Evolutionary conservation across 2,329 filamentous ascomycete species (phyloP), one percentile per base, ranked within the genome.

Genomic region (Calonectria pseudoturangicola): DNA sequence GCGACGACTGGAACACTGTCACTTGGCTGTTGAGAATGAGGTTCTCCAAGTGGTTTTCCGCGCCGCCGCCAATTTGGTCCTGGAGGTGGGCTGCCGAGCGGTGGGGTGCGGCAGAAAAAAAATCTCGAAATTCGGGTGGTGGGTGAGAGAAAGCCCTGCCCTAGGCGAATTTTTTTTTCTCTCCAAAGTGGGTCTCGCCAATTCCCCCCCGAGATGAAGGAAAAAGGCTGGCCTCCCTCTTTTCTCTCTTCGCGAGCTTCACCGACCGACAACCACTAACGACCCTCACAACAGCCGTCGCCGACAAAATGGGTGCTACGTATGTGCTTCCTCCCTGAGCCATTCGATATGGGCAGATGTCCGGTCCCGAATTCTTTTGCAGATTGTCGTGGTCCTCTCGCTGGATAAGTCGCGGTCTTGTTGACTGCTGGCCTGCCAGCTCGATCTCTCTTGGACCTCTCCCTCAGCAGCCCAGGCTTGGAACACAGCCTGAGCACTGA

Each of bases 351-450:
- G 79, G 82, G 79, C 77, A 77, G 74, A 78, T 79, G 83, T 86
- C 88, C 86, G 88, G 88, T 88, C 84, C 87, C 88, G 86, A 87
- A 79, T 79, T 67, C 51, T 75, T 83, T 84, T 87, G 88, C 87
- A 91, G 92, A 93, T 95, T 94, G 93, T 94, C 90, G 91, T 91
- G 89, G 93, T 95, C 92, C 92, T 93, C 92, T 95, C 91, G 92
- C 93, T 95, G 92, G 92, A 90, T 68, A 85, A 84, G 80, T 77
- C 79, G 41, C 66, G 58, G 58, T 73, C 72, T 84, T 76, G 77
- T 70, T n/a, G 73, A 81, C 27, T 81, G 84, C 73, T 75, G 78
- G 73, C 79, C 84, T 85, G 89, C 92, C 93, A 95, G 93, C 93
- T 95, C 93, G 93, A 95, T 94, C 85, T 87, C 89, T 95, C 93